Percentiles rank a stretch among this genome's conserved stretches.
Evolutionary conservation across 2,329 filamentous ascomycete species (phyloP).

Genomic region (Fusarium sp.): DNA sequence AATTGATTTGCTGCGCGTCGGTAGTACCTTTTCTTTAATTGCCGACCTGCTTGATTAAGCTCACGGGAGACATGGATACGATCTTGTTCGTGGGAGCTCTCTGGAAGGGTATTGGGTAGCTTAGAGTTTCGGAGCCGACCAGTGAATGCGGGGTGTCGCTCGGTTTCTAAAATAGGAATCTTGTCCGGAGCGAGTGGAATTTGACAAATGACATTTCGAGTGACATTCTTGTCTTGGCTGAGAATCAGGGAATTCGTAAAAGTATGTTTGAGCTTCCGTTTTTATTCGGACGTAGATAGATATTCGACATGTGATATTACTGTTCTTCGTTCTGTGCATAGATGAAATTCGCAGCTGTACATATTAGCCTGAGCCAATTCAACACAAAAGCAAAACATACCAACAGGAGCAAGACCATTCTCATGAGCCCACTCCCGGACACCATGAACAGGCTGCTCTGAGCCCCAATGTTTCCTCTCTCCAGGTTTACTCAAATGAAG

Average conservation of each 20-base stretch:
- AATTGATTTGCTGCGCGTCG: slow-evolving; percentile 26
- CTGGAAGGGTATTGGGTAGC: slow-evolving; percentile 23
- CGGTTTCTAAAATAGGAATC: slow-evolving; percentile 15
- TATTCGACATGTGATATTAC: slow-evolving; percentile 2
- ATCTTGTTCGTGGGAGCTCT: slow-evolving; percentile 14
- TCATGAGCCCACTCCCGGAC: slow-evolving; percentile 37
- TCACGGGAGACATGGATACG: slow-evolving; percentile 18
- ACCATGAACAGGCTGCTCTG: slow-evolving; percentile 21
- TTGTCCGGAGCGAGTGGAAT: slow-evolving; percentile 7
- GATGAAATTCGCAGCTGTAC: slow-evolving; percentile 40
- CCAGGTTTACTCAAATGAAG: slow-evolving; percentile 30
- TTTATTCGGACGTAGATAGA: too few relatives aligned
- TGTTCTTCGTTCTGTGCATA: slow-evolving; percentile 39
- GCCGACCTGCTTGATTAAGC: slow-evolving; percentile 17
- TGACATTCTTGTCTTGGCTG: neutral
- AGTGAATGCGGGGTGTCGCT: slow-evolving; percentile 19
- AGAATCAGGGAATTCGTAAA: slow-evolving; percentile 3
- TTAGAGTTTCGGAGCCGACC: neutral
- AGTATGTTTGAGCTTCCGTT: slow-evolving; percentile 5
- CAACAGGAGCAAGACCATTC: slow-evolving; percentile 39
- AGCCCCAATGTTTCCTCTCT: slow-evolving; percentile 38
- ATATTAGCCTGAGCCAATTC: neutral
- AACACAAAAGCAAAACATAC: slow-evolving; percentile 3
- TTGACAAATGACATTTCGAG: slow-evolving; percentile 9
- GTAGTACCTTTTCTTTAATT: neutral